A percentile compares a stretch with the other conserved stretches of the same genome.
These are phyloP conservation scores for rapeseed (Brassica napus) DNA, from an alignment of 345 rosid genomes.

Conservation along the genomic window Da-Ae NC_063440.1:21485001-21485500, in stretches of 20 bases:
- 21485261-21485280: slow-evolving; percentile 60
- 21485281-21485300: slow-evolving; percentile 59
- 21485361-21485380: slow-evolving; percentile 57
- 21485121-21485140: background rate
- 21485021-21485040: background rate
- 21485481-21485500: slow-evolving; percentile 80
- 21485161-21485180: background rate
- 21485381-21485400: background rate
- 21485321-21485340: slow-evolving; percentile 58
- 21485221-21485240: slow-evolving; percentile 68
- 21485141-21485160: background rate
- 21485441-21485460: slow-evolving; percentile 54
- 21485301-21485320: slow-evolving; percentile 54
- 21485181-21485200: slow-evolving; percentile 55
- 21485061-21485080: background rate
- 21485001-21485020: background rate
- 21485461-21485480: slow-evolving; percentile 62
- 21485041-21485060: background rate
- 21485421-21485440: slow-evolving; percentile 7
- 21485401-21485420: background rate
- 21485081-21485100: background rate
- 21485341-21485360: slow-evolving; percentile 70
- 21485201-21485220: slow-evolving; percentile 52
- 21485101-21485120: background rate
- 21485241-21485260: slow-evolving; percentile 68